Base-by-base conservation (phyloP, 768 basidiomycete genomes). In the Pleurotus eryngii region DNA sequence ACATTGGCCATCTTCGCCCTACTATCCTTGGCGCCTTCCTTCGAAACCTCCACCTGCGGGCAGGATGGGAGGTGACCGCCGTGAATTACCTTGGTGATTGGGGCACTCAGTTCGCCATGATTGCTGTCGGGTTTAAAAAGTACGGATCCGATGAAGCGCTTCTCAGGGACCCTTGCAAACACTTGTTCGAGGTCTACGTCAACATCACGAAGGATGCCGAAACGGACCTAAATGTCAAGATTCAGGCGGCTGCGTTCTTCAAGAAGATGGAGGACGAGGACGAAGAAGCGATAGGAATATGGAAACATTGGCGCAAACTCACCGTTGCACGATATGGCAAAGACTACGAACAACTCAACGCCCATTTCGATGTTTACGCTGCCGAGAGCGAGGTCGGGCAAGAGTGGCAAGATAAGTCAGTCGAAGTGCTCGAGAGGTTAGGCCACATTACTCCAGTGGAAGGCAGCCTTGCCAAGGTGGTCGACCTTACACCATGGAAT, bases 1-100 rank as follows among this genome's bases (percentile, higher is more conserved):
- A 76, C 57, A 74, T 72, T 26, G 62, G 76, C 18, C 74, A 76
- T 59, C 65, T 76, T 15, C 67, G 76, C 37, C 71, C 68, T 27
- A 76, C 76, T 26, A 74, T 76, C 63, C 76, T 76, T 54, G 75
- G 75, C 22, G 71, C 74, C 7, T 74, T 78, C 60, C 61, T 76
- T 27, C 61, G 69, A 15, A 76, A 76, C 63, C 59, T 76, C 24
- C 73, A 73, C 65, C 69, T 69, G 38, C 70, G 71, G 18, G 66
- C 65, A 53, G 74, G 74, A 22, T 76, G 74, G 74, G 61, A 68
- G 17, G 73, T 73, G 24, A 65, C 70, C 42, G 55, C 72, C 7
- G 61, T 74, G 64, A 76, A 76, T 63, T 76, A 76, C 39, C 59
- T 65, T 22, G 73, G 74, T 37, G 73, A 75, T 59, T 75, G 74